A percentile compares a stretch with the other conserved stretches of the same genome.
phyloP scores from a whole-genome alignment of 257 asterid genomes.

The Verbascum thapsus region DNA sequence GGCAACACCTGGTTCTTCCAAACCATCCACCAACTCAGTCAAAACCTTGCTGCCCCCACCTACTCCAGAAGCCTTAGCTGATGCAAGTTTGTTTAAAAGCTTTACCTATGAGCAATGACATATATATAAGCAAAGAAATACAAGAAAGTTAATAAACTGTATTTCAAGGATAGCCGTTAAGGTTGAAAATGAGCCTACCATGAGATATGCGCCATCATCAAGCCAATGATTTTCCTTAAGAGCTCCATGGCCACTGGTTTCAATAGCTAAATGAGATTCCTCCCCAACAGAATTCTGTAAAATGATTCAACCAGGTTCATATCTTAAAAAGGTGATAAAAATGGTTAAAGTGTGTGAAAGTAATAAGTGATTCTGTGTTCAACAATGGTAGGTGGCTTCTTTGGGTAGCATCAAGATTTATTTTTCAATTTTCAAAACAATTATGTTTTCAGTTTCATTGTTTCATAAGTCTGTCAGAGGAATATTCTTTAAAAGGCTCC shows the following conservation, averaged over 20 bases:
- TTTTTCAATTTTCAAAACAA: neutral
- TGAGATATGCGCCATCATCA: conserved; percentile 98
- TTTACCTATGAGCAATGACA: conserved; percentile 61
- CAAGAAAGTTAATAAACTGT: neutral
- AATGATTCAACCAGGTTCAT: conserved; percentile 26
- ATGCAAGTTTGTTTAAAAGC: conserved; percentile 92
- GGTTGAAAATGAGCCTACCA: conserved; percentile 55
- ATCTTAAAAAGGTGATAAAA: neutral
- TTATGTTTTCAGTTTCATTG: neutral
- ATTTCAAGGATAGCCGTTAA: conserved; percentile 7
- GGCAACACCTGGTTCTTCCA: conserved; percentile 80
- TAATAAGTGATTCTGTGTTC: neutral
- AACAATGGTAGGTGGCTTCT: neutral
- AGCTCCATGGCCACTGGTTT: conserved; percentile 99
- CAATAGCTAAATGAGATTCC: conserved; percentile 96
- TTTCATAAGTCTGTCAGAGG: conserved; percentile 1
- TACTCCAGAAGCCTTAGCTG: conserved; percentile 86
- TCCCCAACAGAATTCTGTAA: conserved; percentile 81
- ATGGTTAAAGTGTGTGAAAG: neutral
- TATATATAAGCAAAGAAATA: conserved; percentile 16
- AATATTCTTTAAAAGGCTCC: neutral
- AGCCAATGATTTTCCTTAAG: conserved; percentile 99
- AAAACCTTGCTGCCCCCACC: conserved; percentile 88
- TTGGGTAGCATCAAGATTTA: neutral
- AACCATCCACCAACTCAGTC: conserved; percentile 91